These are phyloP conservation scores for Microcyclosporella mali DNA, from an alignment of 2,329 filamentous ascomycete genomes.

Conservation along the genomic window DNA sequence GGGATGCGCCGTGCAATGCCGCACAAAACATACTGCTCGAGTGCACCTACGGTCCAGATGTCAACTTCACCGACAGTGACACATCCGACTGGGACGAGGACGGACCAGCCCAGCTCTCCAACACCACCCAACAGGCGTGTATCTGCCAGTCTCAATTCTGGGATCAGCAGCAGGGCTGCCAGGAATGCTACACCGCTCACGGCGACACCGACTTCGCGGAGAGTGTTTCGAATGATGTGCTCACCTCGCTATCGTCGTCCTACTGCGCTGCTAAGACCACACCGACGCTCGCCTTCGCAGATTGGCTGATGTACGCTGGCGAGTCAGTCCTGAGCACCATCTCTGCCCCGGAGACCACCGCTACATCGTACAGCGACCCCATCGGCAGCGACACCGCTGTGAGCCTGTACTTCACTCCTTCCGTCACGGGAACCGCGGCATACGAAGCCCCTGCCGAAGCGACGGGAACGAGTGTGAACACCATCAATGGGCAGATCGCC, in stretches of 20 bases:
- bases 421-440: constrained; percentile 22
- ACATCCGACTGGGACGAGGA: constrained; percentile 1
- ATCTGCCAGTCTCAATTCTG: constrained; percentile 26
- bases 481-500: constrained; percentile 14
- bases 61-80: background rate
- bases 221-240: background rate
- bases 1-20: constrained; percentile 24
- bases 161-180: constrained; percentile 17
- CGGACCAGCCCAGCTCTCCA: constrained; percentile 9
- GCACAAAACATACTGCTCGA: constrained; percentile 18
- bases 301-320: constrained; percentile 12
- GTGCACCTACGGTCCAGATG: constrained; percentile 19
- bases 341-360: background rate
- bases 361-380: constrained; percentile 19
- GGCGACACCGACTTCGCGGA: constrained; percentile 11
- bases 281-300: constrained; percentile 18
- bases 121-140: constrained; percentile 24
- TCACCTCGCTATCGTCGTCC: constrained; percentile 11
- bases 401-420: constrained; percentile 25
- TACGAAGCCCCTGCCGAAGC: constrained; percentile 16
- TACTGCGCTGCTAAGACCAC: constrained; percentile 26
- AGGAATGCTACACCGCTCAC: constrained; percentile 21
- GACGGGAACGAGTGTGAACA: constrained; percentile 13
- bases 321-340: background rate
- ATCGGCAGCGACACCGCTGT: constrained; percentile 26